These are phyloP conservation scores for Rhipidocladum racemiflorum DNA, from an alignment of 176 grass and related monocot species.

Conservation along the genomic window DNA sequence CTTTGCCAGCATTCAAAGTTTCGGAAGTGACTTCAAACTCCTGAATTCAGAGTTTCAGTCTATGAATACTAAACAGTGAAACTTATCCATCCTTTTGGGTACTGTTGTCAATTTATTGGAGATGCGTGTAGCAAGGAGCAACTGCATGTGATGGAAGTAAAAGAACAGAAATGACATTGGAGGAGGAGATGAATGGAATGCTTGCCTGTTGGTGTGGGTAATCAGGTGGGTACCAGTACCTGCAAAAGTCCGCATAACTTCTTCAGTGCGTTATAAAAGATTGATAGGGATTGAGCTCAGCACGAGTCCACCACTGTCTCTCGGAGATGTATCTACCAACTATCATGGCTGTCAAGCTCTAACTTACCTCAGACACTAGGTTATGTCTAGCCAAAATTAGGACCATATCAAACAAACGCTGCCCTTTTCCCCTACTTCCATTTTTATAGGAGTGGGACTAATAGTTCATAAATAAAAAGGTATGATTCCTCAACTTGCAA, in stretches of 20 bases:
- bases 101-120: background rate
- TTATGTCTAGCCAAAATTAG: conserved; percentile 16
- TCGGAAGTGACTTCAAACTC: background rate
- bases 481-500: background rate
- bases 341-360: conserved; percentile 19
- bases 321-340: conserved; percentile 16
- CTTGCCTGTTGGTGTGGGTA: conserved; percentile 79
- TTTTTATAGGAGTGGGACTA: background rate
- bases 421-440: background rate
- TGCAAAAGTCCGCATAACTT: conserved; percentile 61
- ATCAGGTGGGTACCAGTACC: conserved; percentile 74
- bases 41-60: conserved; percentile 7
- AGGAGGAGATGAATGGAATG: background rate
- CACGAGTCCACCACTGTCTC: conserved; percentile 3
- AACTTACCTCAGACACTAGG: background rate
- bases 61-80: background rate
- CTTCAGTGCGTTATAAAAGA: conserved; percentile 39
- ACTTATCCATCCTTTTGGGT: background rate
- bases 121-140: background rate
- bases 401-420: background rate
- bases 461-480: background rate
- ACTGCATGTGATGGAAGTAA: conserved; percentile 5
- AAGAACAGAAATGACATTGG: conserved; percentile 7
- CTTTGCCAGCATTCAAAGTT: background rate
- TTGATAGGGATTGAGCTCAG: conserved; percentile 8